Conservation (phyloP, 169 alveolate species). For the Plasmodium coatneyi region DNA sequence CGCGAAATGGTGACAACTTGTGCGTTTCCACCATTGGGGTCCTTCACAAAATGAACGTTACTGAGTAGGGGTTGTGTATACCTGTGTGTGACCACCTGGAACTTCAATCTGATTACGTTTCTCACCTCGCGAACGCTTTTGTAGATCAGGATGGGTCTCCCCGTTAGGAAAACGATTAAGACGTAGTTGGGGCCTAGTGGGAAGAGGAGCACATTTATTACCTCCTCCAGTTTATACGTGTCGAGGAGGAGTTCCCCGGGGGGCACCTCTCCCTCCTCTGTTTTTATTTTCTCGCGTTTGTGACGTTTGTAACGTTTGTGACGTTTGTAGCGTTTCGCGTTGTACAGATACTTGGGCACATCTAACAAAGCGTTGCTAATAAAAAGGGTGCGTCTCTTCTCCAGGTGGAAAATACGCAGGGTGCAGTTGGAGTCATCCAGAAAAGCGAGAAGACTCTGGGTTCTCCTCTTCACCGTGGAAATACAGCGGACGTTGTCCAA, state of each 20-base stretch:
- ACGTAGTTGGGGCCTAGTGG: conserved; percentile 20
- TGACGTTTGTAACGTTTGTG: background rate
- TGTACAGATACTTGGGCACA: conserved; percentile 43
- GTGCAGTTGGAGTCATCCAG: background rate
- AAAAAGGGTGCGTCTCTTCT: background rate
- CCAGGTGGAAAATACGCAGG: conserved; percentile 13
- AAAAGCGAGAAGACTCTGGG: background rate
- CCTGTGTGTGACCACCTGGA: conserved; percentile 31
- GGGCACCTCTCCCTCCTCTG: background rate
- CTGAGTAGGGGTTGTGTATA: conserved; percentile 19
- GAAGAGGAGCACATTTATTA: conserved; percentile 37
- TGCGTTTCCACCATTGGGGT: background rate
- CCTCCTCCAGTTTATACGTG: conserved; percentile 8
- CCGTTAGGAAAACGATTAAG: conserved; percentile 44
- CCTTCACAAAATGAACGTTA: conserved; percentile 9
- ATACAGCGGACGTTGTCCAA: conserved; percentile 8
- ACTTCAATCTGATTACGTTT: background rate
- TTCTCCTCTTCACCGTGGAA: background rate
- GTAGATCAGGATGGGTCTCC: conserved; percentile 57
- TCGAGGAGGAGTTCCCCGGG: background rate
- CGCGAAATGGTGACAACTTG: background rate
- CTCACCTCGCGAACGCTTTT: background rate
- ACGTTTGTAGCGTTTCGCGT: background rate
- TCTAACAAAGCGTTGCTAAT: background rate
- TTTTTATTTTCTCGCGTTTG: background rate